These are phyloP conservation scores for Crepidotus variabilis DNA, from an alignment of 768 basidiomycete species.

Conservation along the genomic window DNA sequence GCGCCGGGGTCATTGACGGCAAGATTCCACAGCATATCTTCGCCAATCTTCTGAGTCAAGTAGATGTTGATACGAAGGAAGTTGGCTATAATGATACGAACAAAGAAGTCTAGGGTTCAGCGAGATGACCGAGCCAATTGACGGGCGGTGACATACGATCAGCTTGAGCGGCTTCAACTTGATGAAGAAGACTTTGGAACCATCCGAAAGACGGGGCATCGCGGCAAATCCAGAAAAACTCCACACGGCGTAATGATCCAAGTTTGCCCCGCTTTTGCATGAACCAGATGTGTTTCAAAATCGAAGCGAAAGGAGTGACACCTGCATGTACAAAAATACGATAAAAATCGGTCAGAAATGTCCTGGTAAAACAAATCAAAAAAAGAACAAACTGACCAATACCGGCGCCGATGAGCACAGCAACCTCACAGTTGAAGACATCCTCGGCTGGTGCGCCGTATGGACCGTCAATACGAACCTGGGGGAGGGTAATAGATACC, in stretches of 20 bases:
- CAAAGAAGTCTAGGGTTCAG: not conserved
- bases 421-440: conserved; percentile 82
- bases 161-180: conserved; percentile 84
- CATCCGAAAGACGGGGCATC: conserved; percentile 98
- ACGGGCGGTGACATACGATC: conserved; percentile 60
- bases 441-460: conserved; percentile 94
- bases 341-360: not conserved
- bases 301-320: conserved; percentile 93
- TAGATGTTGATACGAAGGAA: conserved; percentile 92
- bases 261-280: conserved; percentile 75
- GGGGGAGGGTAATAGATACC: conserved; percentile 54
- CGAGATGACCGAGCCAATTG: not conserved
- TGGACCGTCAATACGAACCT: conserved; percentile 82
- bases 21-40: conserved; percentile 91
- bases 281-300: conserved; percentile 96
- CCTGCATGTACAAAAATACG: conserved; percentile 32
- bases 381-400: conserved; percentile 57
- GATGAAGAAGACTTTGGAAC: conserved; percentile 88
- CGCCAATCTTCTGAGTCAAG: conserved; percentile 79
- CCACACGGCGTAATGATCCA: conserved; percentile 81
- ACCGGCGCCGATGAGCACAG: conserved; percentile 89
- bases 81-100: conserved; percentile 54
- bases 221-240: conserved; percentile 93
- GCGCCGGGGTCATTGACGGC: conserved; percentile 83
- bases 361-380: not conserved